A percentile compares a stretch with the other conserved stretches of the same genome.
Conservation (phyloP, 805 yeast species). For the Ogataea siamensis region DNA sequence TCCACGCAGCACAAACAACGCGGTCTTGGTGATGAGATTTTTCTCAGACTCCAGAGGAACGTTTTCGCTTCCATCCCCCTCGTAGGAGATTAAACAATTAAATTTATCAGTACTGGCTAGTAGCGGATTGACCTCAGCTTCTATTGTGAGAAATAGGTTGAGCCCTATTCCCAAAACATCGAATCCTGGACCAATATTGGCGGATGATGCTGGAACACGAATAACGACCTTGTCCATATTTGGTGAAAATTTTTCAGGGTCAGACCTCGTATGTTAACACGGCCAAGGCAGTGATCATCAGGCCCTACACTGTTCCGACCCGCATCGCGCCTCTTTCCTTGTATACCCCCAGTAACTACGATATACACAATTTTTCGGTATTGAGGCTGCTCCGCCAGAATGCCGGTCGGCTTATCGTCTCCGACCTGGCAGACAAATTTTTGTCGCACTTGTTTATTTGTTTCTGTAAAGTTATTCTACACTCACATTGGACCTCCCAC, state of each 20-base stretch:
- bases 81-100: constrained; percentile 67
- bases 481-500: constrained; percentile 12
- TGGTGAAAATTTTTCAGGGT: constrained; percentile 29
- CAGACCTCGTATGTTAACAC: too few species aligned
- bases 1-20: constrained; percentile 85
- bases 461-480: constrained; percentile 9
- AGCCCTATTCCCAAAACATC: constrained; percentile 95
- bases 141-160: constrained; percentile 66
- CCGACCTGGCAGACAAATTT: constrained; percentile 9
- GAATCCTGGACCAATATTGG: constrained; percentile 98
- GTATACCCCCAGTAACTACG: too few species aligned
- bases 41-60: constrained; percentile 78
- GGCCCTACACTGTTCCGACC: too few species aligned
- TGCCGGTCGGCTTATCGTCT: constrained; percentile 7
- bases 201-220: constrained; percentile 93
- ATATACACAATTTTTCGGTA: background rate
- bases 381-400: background rate
- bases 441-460: constrained; percentile 9
- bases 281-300: too few species aligned
- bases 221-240: constrained; percentile 47
- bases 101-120: constrained; percentile 50
- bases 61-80: constrained; percentile 71
- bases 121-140: constrained; percentile 58
- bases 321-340: too few species aligned
- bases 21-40: constrained; percentile 89